These are phyloP conservation scores for Hypoxylon fragiforme DNA, from an alignment of 495 filamentous ascomycete species.

Conservation along the genomic window DNA sequence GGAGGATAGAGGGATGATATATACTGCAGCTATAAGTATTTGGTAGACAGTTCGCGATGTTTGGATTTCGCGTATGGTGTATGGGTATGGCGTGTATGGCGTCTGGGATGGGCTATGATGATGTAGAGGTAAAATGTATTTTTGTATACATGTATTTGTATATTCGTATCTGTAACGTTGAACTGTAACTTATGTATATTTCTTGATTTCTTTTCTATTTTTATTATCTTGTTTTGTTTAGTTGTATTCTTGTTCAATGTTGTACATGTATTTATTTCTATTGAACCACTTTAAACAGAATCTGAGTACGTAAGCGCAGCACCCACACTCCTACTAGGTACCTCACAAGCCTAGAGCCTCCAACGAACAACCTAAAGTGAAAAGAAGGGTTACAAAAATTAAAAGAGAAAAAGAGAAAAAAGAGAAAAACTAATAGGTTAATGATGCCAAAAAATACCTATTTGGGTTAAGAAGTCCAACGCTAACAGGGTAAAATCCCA, in stretches of 20 bases:
- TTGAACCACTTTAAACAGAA: too few relatives aligned
- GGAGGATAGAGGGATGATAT: neutral
- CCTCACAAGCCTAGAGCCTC: too few relatives aligned
- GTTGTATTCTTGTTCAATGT: too few relatives aligned
- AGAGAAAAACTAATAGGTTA: constrained; percentile 14
- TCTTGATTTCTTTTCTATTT: too few relatives aligned
- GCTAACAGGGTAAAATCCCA: constrained; percentile 26
- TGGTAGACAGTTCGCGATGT: constrained; percentile 20
- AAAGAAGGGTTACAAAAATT: constrained; percentile 2
- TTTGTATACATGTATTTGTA: constrained; percentile 4
- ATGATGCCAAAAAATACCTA: constrained; percentile 19
- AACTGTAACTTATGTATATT: too few relatives aligned
- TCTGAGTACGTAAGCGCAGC: constrained; percentile 23
- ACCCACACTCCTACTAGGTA: constrained; percentile 18
- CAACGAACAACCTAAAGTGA: too few relatives aligned
- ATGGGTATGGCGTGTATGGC: too few relatives aligned
- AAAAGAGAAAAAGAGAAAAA: constrained; percentile 6
- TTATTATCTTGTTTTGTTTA: too few relatives aligned
- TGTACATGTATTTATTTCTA: too few relatives aligned
- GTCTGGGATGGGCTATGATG: too few relatives aligned
- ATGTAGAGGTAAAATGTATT: too few relatives aligned
- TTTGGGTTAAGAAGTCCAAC: constrained; percentile 13
- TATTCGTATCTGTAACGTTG: neutral
- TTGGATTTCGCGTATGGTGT: neutral
- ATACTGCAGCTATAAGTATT: too few relatives aligned